Conservation (phyloP, 495 filamentous ascomycete genomes). For the Jackrogersella minutella region DNA sequence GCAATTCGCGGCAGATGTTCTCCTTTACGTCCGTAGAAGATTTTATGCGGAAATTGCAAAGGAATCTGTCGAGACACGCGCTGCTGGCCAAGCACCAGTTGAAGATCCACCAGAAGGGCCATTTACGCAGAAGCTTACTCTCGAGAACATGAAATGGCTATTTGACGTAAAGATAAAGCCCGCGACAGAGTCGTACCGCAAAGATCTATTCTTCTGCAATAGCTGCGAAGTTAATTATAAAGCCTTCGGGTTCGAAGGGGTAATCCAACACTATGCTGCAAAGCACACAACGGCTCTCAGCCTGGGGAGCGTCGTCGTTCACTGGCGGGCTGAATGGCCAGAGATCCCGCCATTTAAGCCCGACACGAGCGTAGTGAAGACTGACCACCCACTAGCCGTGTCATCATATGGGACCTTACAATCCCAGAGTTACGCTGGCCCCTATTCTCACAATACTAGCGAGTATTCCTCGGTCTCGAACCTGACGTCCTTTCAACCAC, state of each 20-base stretch:
- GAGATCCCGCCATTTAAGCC: conserved; percentile 65
- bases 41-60: conserved; percentile 68
- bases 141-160: conserved; percentile 88
- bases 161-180: conserved; percentile 78
- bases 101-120: conserved; percentile 61
- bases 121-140: conserved; percentile 65
- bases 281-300: conserved; percentile 78
- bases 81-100: conserved; percentile 50
- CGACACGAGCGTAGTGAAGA: conserved; percentile 1
- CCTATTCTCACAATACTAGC: background rate
- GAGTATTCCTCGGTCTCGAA: conserved; percentile 17
- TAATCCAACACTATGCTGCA: conserved; percentile 81
- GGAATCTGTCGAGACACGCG: conserved; percentile 54
- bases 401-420: conserved; percentile 10
- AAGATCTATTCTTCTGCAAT: conserved; percentile 79
- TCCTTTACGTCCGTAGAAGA: conserved; percentile 66
- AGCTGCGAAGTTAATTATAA: conserved; percentile 68
- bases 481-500: background rate
- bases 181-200: conserved; percentile 64
- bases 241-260: conserved; percentile 75
- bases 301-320: conserved; percentile 70
- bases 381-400: background rate
- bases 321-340: conserved; percentile 84
- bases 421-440: background rate
- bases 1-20: conserved; percentile 71